Percentiles rank a stretch among this genome's conserved stretches.
Conservation (phyloP, 441 rosid species). For the Francoa sonchifolia region DNA sequence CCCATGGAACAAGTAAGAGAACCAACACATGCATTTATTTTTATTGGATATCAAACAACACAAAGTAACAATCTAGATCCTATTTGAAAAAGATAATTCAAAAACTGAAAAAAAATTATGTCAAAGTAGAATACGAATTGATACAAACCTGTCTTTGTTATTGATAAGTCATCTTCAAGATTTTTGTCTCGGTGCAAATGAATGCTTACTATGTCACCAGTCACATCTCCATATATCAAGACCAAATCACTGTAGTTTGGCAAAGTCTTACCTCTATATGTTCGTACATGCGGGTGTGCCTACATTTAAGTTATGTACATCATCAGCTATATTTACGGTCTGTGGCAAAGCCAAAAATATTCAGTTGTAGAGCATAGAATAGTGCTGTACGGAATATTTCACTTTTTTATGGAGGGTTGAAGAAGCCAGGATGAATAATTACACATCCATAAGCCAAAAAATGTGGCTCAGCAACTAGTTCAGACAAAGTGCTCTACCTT, state of each 20-base stretch:
- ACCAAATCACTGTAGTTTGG: constrained; percentile 64
- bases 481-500: constrained; percentile 30
- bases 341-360: neutral
- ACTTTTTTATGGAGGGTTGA: too few relatives aligned
- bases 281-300: constrained; percentile 51
- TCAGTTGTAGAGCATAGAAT: too few relatives aligned
- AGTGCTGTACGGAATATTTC: too few relatives aligned
- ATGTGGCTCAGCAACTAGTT: neutral
- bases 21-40: neutral
- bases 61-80: neutral
- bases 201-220: constrained; percentile 18
- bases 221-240: constrained; percentile 35
- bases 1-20: neutral
- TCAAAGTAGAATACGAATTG: neutral
- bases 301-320: constrained; percentile 16
- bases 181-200: constrained; percentile 25
- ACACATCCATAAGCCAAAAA: neutral
- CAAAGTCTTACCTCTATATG: constrained; percentile 56
- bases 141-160: constrained; percentile 24
- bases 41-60: neutral
- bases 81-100: too few relatives aligned
- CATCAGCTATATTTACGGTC: too few relatives aligned
- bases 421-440: too few relatives aligned
- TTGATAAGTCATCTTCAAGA: constrained; percentile 21
- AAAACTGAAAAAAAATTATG: too few relatives aligned